Base-by-base conservation (phyloP, 2,329 filamentous ascomycete species). In the Xylariaceae sp. region DNA sequence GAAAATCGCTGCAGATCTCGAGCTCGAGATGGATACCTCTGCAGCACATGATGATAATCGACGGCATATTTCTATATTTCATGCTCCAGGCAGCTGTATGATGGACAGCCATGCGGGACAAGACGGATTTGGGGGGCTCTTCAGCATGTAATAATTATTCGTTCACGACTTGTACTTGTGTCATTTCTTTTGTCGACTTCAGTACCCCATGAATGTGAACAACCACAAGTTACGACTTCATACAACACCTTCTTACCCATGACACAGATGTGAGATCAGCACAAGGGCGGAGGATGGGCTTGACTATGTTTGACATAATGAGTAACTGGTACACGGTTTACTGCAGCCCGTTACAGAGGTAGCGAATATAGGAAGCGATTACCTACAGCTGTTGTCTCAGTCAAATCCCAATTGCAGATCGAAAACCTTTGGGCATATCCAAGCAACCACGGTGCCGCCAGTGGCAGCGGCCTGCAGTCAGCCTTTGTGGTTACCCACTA, bases 71-170 rank as follows among this genome's bases (percentile, higher is more conserved):
- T 50, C 50, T 45, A 48, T 51, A 49, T 50, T 49, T 50, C 43
- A 51, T 52, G 52, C 53, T 44, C 40, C 43, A 41, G 46, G 48
- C 48, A 49, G 44, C 45, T 49, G 48, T 45, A 42, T 41, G 46
- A 48, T 44, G 41, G 46, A 45, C 39, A 37, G 55, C 48, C 48
- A 41, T 37, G 34, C 39, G 34, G 43, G 50, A 53, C 53, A 50
- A 46, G 48, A 49, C 55, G 54, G 52, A 53, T 55, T 51, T 42
- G 56, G 54, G 54, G 22, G 60, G 56, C 62, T 64, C 59, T 65
- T 68, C 58, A 65, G 64, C 64, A 69, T 73, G 68, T 73, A 73
- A 69, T 73, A 72, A 63, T 63, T 66, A 57, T 61, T 61, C 62
- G 62, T 62, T 62, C 61, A 58, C 56, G 55, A 57, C 53, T 39